phyloP scores from a whole-genome alignment of 1,139 yeast genomes.

The Pichia sp. region DNA sequence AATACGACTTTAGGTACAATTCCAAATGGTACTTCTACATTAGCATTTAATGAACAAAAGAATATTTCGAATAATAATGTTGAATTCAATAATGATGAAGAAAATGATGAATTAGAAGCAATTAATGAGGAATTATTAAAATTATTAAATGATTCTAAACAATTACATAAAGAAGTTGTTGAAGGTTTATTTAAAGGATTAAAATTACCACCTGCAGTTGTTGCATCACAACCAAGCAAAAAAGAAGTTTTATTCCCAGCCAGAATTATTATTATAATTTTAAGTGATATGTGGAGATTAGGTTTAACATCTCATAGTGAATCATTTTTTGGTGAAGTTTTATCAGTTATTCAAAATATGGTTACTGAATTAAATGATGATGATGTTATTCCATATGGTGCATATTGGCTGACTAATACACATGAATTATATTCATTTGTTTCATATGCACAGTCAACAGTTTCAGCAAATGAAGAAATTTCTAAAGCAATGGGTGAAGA shows the following conservation, averaged over 20 bases:
- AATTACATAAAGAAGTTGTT: constrained; percentile 75
- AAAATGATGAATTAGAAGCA: constrained; percentile 54
- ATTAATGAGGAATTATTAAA: constrained; percentile 68
- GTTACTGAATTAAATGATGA: constrained; percentile 71
- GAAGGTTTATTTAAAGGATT: constrained; percentile 85
- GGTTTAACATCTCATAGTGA: constrained; percentile 92
- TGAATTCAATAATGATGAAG: constrained; percentile 32
- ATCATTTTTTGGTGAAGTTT: constrained; percentile 33
- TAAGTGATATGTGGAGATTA: constrained; percentile 97
- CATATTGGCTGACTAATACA: constrained; percentile 96
- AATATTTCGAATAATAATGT: neutral
- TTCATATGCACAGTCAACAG: constrained; percentile 86
- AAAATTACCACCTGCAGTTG: constrained; percentile 79
- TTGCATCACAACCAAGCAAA: constrained; percentile 70
- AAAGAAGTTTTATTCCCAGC: constrained; percentile 97
- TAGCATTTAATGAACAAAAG: constrained; percentile 14
- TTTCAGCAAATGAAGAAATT: constrained; percentile 72
- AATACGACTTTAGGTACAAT: constrained; percentile 18
- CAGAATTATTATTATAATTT: constrained; percentile 81
- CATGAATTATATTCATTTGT: constrained; percentile 94
- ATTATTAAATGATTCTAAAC: constrained; percentile 71
- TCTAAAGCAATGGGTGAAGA: constrained; percentile 82
- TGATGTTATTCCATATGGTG: constrained; percentile 86
- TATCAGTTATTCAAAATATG: constrained; percentile 79
- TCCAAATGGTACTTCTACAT: constrained; percentile 32